phyloP scores from a whole-genome alignment of 805 yeast genomes.

The Saccharomycopsis capsularis region DNA sequence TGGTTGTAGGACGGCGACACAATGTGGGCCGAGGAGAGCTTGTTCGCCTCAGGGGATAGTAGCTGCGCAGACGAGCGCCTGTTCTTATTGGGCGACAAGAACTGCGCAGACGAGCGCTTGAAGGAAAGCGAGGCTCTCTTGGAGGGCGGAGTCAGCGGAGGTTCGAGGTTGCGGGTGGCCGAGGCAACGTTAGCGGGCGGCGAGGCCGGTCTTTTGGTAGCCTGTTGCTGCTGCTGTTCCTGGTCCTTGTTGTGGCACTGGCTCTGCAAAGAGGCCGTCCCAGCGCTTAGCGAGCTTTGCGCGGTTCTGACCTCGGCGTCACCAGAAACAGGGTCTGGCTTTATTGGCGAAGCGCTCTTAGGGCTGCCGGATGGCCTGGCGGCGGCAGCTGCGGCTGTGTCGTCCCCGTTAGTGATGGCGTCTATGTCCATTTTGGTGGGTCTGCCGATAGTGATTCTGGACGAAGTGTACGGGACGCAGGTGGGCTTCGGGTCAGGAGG shows the following conservation, averaged over 20 bases:
- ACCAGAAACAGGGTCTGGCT: background rate
- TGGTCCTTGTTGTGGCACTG: background rate
- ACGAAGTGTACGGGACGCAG: constrained; percentile 20
- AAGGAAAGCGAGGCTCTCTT: background rate
- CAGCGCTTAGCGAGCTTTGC: background rate
- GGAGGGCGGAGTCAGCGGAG: constrained; percentile 19
- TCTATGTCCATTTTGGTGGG: constrained; percentile 5
- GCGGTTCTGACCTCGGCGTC: background rate
- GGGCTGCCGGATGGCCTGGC: background rate
- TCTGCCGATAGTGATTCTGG: constrained; percentile 9
- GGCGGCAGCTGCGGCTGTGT: background rate
- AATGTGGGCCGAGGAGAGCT: background rate
- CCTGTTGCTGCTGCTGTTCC: background rate
- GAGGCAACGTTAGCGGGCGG: background rate
- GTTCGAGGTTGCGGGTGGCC: background rate
- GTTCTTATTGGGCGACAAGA: constrained; percentile 12
- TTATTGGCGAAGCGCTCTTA: background rate
- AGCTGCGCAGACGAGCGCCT: constrained; percentile 9
- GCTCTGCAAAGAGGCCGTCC: background rate
- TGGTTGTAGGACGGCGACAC: background rate
- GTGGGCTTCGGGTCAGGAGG: constrained; percentile 1
- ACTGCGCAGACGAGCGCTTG: constrained; percentile 7
- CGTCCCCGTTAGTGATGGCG: background rate
- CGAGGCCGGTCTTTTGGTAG: background rate
- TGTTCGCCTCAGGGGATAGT: constrained; percentile 15